Conservation (phyloP, 1,284 basidiomycete genomes). For the Hemileia vastatrix region DNA sequence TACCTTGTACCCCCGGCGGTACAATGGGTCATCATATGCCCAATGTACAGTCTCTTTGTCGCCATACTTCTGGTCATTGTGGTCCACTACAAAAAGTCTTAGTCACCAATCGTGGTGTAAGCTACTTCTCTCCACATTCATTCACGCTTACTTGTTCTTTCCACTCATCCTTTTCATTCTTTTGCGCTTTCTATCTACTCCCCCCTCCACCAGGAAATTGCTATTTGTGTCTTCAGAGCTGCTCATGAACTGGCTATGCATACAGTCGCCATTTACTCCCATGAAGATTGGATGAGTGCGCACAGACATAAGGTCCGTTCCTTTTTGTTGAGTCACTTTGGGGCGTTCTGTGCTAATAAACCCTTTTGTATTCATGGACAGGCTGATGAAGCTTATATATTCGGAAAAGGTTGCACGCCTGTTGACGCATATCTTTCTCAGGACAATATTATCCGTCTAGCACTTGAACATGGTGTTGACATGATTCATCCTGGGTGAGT, state of each 20-base stretch:
- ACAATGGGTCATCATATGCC: slow-evolving; percentile 4
- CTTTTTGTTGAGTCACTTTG: not conserved
- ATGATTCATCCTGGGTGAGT: slow-evolving; percentile 97
- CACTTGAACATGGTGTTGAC: slow-evolving; percentile 92
- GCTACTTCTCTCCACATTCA: slow-evolving; percentile 36
- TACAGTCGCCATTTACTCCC: slow-evolving; percentile 96
- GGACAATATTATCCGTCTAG: slow-evolving; percentile 90
- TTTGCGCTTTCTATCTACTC: slow-evolving; percentile 9
- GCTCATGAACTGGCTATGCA: slow-evolving; percentile 99
- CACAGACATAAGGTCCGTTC: slow-evolving; percentile 82
- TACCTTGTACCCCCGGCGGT: slow-evolving; percentile 22
- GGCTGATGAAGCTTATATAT: slow-evolving; percentile 98
- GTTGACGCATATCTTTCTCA: slow-evolving; percentile 95
- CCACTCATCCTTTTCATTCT: not conserved
- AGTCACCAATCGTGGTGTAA: slow-evolving; percentile 86
- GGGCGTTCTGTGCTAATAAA: not conserved
- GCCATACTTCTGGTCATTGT: slow-evolving; percentile 78
- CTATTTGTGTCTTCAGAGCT: slow-evolving; percentile 95
- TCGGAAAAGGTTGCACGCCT: slow-evolving; percentile 88
- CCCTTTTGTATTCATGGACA: slow-evolving; percentile 40
- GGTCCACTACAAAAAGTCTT: slow-evolving; percentile 47
- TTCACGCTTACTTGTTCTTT: not conserved
- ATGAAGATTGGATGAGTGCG: slow-evolving; percentile 89
- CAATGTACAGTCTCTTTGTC: slow-evolving; percentile 77
- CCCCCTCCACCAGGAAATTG: slow-evolving; percentile 68